A percentile compares a stretch with the other conserved stretches of the same genome.
These are phyloP conservation scores for Melaleuca quinquenervia DNA, from an alignment of 345 rosid species.

Conservation along the genomic window DNA sequence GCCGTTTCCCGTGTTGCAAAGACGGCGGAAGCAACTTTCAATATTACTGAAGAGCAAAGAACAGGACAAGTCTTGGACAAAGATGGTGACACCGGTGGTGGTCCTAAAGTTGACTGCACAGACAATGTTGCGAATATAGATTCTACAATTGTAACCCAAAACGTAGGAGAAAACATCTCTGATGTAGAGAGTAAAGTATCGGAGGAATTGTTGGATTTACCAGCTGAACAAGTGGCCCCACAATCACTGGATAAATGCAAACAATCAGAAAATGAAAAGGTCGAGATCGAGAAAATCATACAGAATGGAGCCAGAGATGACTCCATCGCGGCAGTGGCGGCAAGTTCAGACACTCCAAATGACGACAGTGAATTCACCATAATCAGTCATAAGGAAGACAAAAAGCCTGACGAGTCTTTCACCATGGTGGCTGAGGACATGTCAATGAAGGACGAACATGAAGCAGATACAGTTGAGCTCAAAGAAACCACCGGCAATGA, in stretches of 20 bases:
- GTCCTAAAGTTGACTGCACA: neutral
- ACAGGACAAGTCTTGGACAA: neutral
- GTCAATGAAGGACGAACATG: neutral
- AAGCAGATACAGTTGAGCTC: neutral
- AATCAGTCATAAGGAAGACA: neutral
- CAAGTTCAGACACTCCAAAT: slow-evolving; percentile 1
- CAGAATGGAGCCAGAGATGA: neutral
- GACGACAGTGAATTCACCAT: neutral
- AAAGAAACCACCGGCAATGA: neutral
- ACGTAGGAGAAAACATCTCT: neutral
- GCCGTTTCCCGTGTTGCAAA: neutral
- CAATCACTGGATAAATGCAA: neutral
- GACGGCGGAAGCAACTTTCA: neutral
- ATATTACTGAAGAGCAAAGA: neutral
- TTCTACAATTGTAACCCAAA: neutral
- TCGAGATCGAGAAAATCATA: neutral
- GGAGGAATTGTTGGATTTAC: neutral
- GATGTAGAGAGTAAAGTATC: neutral
- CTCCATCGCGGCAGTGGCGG: neutral
- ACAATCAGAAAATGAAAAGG: neutral
- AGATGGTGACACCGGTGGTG: neutral
- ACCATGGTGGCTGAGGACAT: neutral
- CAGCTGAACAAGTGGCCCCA: neutral
- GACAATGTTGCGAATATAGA: neutral
- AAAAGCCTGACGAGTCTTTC: neutral